phyloP scores from a whole-genome alignment of 352 stramenopile species.

The Phytopythium kandeliae region DNA sequence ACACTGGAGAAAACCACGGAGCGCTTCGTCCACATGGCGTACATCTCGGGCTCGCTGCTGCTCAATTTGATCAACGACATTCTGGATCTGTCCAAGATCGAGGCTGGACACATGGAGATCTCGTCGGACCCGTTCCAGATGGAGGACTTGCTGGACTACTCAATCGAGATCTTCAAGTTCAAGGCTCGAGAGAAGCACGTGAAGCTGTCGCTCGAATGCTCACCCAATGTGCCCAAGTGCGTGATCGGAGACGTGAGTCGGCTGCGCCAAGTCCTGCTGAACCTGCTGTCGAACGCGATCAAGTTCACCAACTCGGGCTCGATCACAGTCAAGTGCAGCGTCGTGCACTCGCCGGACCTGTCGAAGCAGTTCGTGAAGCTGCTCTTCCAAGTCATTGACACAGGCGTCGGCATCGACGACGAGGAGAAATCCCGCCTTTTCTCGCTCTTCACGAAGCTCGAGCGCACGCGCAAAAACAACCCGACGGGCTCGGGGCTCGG shows the following conservation, averaged over 20 bases:
- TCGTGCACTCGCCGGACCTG: constrained; percentile 45
- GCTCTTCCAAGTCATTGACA: constrained; percentile 68
- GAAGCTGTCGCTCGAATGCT: constrained; percentile 60
- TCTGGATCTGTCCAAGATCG: constrained; percentile 87
- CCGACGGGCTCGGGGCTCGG: constrained; percentile 57
- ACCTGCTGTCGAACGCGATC: constrained; percentile 72
- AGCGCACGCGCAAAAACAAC: constrained; percentile 65
- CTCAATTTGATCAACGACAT: constrained; percentile 85
- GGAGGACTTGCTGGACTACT: constrained; percentile 66
- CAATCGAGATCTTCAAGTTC: constrained; percentile 81
- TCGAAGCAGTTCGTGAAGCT: constrained; percentile 55
- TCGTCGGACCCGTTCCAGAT: constrained; percentile 73
- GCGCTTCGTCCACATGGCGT: constrained; percentile 66
- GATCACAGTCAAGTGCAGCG: constrained; percentile 61
- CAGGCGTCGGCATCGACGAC: constrained; percentile 58
- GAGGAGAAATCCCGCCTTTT: constrained; percentile 61
- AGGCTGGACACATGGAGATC: constrained; percentile 85
- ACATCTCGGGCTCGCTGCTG: constrained; percentile 58
- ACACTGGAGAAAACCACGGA: constrained; percentile 53
- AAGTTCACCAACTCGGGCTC: constrained; percentile 73
- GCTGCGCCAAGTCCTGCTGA: constrained; percentile 64
- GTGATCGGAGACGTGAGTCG: constrained; percentile 59
- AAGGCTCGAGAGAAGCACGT: constrained; percentile 79
- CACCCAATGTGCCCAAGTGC: constrained; percentile 42
- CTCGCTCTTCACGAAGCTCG: constrained; percentile 59